Conservation (phyloP, 371 early-diverging fungal genomes). For the Rhizopus microsporus region DNA sequence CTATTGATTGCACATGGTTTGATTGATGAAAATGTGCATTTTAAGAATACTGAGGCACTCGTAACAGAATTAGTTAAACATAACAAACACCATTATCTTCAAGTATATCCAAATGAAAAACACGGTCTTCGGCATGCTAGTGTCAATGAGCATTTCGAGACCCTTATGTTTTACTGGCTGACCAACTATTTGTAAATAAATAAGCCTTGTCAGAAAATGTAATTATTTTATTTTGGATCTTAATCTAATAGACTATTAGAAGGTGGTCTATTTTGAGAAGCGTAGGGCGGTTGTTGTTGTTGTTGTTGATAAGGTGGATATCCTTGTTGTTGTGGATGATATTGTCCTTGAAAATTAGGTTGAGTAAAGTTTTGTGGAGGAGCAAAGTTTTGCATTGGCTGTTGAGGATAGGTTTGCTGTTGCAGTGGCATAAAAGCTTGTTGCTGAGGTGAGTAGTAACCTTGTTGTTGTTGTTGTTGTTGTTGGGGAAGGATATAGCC, state of each 20-base stretch:
- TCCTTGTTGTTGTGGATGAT: constrained; percentile 14
- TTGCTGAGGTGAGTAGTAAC: constrained; percentile 18
- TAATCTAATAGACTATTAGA: constrained; percentile 6
- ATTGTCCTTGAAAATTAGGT: constrained; percentile 3
- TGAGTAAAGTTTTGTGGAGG: constrained; percentile 17
- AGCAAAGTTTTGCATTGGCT: constrained; percentile 26
- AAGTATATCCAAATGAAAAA: constrained; percentile 74
- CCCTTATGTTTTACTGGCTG: constrained; percentile 73
- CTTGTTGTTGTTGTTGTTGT: constrained; percentile 28
- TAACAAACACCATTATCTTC: constrained; percentile 65
- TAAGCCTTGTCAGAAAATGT: too few species aligned
- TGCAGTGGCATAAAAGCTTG: constrained; percentile 9
- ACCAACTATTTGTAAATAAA: constrained; percentile 54
- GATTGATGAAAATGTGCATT: constrained; percentile 86
- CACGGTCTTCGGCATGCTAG: constrained; percentile 74
- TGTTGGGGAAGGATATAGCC: constrained; percentile 1
- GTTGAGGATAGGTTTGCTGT: constrained; percentile 35
- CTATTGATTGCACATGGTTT: constrained; percentile 76
- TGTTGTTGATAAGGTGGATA: constrained; percentile 20
- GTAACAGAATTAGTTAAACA: constrained; percentile 57
- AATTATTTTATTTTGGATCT: not conserved
- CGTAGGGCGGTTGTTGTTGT: constrained; percentile 8
- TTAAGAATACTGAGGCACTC: constrained; percentile 64
- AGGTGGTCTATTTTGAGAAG: constrained; percentile 6
- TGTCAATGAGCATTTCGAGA: constrained; percentile 82